phyloP scores from a whole-genome alignment of 78 protist genomes.

The Dictyostelium purpureum region DNA sequence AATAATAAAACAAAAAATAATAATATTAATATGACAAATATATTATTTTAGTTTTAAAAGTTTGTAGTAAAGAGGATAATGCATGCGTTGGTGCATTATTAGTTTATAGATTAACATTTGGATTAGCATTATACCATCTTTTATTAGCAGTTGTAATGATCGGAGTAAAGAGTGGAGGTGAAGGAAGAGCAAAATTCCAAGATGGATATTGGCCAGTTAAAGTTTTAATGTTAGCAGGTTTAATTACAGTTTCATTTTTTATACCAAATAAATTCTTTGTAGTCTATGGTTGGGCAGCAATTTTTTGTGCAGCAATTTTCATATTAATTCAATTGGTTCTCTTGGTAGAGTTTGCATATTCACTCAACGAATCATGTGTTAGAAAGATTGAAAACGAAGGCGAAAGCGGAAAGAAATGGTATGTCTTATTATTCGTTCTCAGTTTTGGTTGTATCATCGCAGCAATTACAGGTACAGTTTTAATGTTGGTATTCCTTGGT shows the following conservation, averaged over 20 bases:
- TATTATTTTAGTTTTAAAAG: constrained; percentile 44
- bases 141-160: constrained; percentile 56
- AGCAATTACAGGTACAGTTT: constrained; percentile 19
- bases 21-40: too few relatives aligned
- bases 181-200: constrained; percentile 49
- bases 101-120: constrained; percentile 74
- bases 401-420: constrained; percentile 26
- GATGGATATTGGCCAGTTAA: constrained; percentile 82
- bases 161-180: constrained; percentile 47
- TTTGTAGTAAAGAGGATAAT: constrained; percentile 42
- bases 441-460: constrained; percentile 22
- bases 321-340: constrained; percentile 66
- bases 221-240: constrained; percentile 45
- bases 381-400: constrained; percentile 77
- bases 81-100: constrained; percentile 66
- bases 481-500: constrained; percentile 57
- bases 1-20: not conserved
- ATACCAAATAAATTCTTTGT: constrained; percentile 74
- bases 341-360: constrained; percentile 74
- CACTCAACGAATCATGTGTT: constrained; percentile 58
- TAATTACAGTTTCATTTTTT: constrained; percentile 58
- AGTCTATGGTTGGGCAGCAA: constrained; percentile 51
- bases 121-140: constrained; percentile 69
- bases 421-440: not conserved
- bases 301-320: constrained; percentile 76